Evolutionary conservation across 2,329 filamentous ascomycete species (phyloP).

Genomic region (Mycogone perniciosa): DNA sequence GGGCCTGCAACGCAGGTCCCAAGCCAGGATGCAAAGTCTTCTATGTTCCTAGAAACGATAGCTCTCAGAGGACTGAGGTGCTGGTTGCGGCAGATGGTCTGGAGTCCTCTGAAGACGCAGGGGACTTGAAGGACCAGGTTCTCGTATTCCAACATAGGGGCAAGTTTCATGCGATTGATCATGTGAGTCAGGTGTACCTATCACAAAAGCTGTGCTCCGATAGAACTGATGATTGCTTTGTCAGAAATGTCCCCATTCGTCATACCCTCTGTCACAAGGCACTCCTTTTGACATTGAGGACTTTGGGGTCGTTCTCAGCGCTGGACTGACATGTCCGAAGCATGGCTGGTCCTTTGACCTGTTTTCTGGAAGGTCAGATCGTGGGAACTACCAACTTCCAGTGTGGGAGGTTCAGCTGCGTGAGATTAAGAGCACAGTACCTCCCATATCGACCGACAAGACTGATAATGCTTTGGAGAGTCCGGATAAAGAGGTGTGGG

Average conservation of each 20-base stretch:
- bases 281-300: slow-evolving; percentile 66
- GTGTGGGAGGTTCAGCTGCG: slow-evolving; percentile 59
- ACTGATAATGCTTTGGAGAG: neutral
- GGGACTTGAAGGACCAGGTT: slow-evolving; percentile 51
- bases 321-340: slow-evolving; percentile 60
- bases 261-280: slow-evolving; percentile 58
- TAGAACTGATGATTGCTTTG: neutral
- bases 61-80: slow-evolving; percentile 31
- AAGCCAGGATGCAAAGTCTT: slow-evolving; percentile 56
- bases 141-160: slow-evolving; percentile 59
- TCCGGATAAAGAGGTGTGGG: slow-evolving; percentile 35
- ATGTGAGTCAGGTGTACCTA: slow-evolving; percentile 45
- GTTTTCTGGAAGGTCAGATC: slow-evolving; percentile 55
- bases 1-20: slow-evolving; percentile 32
- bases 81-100: slow-evolving; percentile 28
- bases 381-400: slow-evolving; percentile 54
- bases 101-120: slow-evolving; percentile 21
- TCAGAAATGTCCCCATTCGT: slow-evolving; percentile 61
- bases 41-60: slow-evolving; percentile 36
- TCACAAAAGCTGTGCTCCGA: neutral
- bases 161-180: slow-evolving; percentile 61
- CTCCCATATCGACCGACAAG: neutral
- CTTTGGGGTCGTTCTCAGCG: slow-evolving; percentile 57
- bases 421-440: slow-evolving; percentile 5
- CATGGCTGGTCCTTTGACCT: slow-evolving; percentile 68